Conservation (phyloP, 352 stramenopile genomes). For the Pythium rhizo-oryzae region DNA sequence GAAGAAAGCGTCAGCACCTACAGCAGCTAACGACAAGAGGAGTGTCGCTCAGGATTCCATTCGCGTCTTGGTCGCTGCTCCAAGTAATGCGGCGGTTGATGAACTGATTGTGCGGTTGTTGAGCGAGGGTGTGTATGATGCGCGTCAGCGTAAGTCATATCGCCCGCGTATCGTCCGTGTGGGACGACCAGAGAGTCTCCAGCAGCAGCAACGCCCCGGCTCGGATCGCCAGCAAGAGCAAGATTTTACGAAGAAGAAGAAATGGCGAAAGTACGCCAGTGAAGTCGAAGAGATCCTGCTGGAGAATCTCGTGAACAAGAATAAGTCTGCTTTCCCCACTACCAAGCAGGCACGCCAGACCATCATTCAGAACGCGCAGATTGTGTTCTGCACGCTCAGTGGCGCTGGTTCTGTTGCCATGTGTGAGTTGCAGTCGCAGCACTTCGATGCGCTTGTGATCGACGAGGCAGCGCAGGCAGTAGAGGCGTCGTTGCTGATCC, state of each 20-base stretch:
- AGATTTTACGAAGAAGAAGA: slow-evolving; percentile 58
- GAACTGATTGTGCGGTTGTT: slow-evolving; percentile 74
- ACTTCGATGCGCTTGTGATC: slow-evolving; percentile 97
- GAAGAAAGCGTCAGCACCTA: slow-evolving; percentile 11
- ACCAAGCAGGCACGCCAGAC: slow-evolving; percentile 59
- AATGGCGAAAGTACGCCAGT: slow-evolving; percentile 72
- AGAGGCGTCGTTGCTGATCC: slow-evolving; percentile 96
- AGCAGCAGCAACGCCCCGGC: slow-evolving; percentile 40
- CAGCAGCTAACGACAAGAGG: slow-evolving; percentile 41
- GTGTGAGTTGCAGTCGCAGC: slow-evolving; percentile 85
- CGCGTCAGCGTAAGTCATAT: slow-evolving; percentile 47
- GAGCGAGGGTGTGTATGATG: slow-evolving; percentile 64
- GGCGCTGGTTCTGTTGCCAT: slow-evolving; percentile 75
- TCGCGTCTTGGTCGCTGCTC: slow-evolving; percentile 73
- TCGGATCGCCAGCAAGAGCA: slow-evolving; percentile 16
- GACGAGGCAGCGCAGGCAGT: slow-evolving; percentile 98
- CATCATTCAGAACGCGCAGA: slow-evolving; percentile 75
- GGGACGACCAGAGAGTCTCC: slow-evolving; percentile 56
- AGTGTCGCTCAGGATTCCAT: slow-evolving; percentile 63
- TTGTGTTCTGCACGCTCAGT: slow-evolving; percentile 88
- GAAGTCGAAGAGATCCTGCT: slow-evolving; percentile 76
- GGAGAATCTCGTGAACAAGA: slow-evolving; percentile 66
- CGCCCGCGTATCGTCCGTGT: slow-evolving; percentile 74
- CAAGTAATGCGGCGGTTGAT: slow-evolving; percentile 82
- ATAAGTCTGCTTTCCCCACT: slow-evolving; percentile 60